phyloP scores from a whole-genome alignment of 225 moss, liverwort and hornwort species.

The Thuidium tamariscinum region DNA sequence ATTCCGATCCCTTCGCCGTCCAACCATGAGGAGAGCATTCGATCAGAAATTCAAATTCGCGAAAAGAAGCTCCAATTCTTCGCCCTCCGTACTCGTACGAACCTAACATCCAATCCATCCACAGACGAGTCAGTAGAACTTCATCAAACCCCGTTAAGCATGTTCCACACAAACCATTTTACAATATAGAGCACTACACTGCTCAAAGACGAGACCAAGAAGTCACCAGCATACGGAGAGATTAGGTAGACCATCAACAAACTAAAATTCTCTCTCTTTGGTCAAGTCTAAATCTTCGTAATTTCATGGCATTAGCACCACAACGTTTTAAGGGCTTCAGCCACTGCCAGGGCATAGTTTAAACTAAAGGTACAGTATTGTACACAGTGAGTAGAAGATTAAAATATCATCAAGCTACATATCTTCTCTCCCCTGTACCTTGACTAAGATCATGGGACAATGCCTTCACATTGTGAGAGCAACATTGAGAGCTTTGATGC shows the following conservation, averaged over 20 bases:
- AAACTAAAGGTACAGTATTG: too few relatives aligned
- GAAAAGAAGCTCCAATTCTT: conserved; percentile 68
- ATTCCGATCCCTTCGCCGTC: neutral
- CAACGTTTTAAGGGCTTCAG: too few relatives aligned
- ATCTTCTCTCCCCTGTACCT: neutral
- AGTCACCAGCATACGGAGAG: neutral
- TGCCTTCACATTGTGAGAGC: neutral
- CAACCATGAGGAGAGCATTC: neutral
- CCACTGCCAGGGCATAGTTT: neutral
- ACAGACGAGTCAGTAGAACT: neutral
- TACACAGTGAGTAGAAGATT: neutral
- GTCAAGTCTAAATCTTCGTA: neutral
- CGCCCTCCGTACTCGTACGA: conserved; percentile 41
- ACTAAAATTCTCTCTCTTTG: neutral
- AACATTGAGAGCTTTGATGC: neutral
- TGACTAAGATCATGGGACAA: neutral
- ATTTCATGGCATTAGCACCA: neutral
- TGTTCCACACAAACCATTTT: neutral
- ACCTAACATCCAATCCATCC: neutral
- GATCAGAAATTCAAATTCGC: conserved; percentile 38
- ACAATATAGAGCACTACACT: neutral
- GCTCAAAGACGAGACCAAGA: neutral
- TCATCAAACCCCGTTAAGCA: neutral
- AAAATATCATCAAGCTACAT: neutral
- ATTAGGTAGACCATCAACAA: neutral